These are phyloP conservation scores for Gloeopeniophorella convolvens DNA, from an alignment of 768 basidiomycete genomes.

Conservation along the genomic window DNA sequence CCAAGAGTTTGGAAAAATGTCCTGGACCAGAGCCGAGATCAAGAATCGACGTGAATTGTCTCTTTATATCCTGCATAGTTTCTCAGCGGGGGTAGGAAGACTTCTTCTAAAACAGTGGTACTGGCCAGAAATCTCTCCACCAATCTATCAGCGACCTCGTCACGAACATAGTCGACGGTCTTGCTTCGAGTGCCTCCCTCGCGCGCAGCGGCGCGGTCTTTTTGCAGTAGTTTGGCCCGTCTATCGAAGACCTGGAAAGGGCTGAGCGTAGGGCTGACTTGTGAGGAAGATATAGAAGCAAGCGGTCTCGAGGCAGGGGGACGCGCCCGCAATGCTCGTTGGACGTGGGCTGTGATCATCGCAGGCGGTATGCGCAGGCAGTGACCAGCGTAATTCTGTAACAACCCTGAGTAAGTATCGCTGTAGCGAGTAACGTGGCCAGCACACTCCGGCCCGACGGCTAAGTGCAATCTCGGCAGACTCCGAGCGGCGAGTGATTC, in stretches of 20 bases:
- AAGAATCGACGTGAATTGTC: constrained; percentile 68
- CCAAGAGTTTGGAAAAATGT: constrained; percentile 81
- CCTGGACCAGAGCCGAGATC: constrained; percentile 91
- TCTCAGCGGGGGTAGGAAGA: constrained; percentile 7
- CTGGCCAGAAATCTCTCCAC: constrained; percentile 82
- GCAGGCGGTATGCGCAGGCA: too few species aligned
- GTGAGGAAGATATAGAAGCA: constrained; percentile 43
- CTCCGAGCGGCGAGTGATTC: too few species aligned
- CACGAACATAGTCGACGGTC: constrained; percentile 85
- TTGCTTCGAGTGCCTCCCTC: constrained; percentile 56
- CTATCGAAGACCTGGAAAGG: constrained; percentile 89
- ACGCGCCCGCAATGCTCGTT: background rate
- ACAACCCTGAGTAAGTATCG: too few species aligned
- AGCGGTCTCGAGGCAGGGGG: constrained; percentile 30
- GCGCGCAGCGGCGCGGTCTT: constrained; percentile 59
- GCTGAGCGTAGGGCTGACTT: constrained; percentile 41
- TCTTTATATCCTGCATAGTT: constrained; percentile 77
- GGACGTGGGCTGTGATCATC: background rate
- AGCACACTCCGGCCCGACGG: too few species aligned
- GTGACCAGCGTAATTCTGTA: too few species aligned
- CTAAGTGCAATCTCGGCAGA: too few species aligned
- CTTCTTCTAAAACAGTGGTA: constrained; percentile 10
- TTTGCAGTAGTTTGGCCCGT: constrained; percentile 66
- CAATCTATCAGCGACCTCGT: constrained; percentile 87
- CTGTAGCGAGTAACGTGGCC: too few species aligned